Conservation (phyloP, 2,329 filamentous ascomycete genomes). For the Cladosporium sp. region DNA sequence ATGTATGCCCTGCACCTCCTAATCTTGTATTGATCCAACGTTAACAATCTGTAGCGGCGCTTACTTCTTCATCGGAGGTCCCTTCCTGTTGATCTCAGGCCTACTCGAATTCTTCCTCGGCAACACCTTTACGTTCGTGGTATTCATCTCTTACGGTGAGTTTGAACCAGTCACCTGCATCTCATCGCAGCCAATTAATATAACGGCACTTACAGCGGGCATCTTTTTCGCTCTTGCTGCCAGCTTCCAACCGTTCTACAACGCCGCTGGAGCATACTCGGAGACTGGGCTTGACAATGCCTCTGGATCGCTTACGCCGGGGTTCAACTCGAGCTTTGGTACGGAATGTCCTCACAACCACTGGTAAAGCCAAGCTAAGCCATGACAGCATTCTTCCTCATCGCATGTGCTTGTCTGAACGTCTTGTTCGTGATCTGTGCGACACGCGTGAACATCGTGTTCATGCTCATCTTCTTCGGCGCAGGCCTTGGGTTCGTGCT, state of each 20-base stretch:
- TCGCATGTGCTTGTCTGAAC: not conserved
- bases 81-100: conserved; percentile 39
- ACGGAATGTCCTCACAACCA: not conserved
- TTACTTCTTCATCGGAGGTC: conserved; percentile 41
- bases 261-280: conserved; percentile 27
- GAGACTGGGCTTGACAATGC: conserved; percentile 18
- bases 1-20: conserved; percentile 27
- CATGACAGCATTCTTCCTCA: not conserved
- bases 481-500: conserved; percentile 26
- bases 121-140: conserved; percentile 37
- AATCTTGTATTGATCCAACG: not conserved
- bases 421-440: conserved; percentile 28
- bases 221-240: conserved; percentile 29
- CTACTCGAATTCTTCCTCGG: conserved; percentile 41
- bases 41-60: conserved; percentile 27
- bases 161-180: not conserved
- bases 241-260: conserved; percentile 28
- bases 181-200: not conserved
- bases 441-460: conserved; percentile 27
- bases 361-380: not conserved
- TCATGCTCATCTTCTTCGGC: conserved; percentile 29
- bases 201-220: conserved; percentile 1
- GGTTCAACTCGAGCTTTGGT: conserved; percentile 28
- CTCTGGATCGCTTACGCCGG: conserved; percentile 20
- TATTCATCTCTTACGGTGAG: conserved; percentile 32